Conservation (phyloP, 139 green algal genomes). For the Spirogloea muscicola region DNA sequence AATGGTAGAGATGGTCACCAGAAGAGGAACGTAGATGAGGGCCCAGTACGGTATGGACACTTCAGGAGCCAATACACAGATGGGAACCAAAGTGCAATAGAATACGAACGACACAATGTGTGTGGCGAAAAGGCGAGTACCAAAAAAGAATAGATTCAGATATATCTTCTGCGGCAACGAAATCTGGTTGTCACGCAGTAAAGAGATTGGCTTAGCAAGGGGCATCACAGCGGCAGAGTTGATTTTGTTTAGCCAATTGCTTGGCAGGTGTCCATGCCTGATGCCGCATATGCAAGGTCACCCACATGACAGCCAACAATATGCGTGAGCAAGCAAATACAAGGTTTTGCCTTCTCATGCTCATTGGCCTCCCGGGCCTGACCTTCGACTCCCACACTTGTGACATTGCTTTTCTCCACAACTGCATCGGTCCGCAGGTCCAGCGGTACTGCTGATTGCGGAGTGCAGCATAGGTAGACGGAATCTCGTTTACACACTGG, state of each 20-base stretch:
- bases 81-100: slow-evolving; percentile 68
- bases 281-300: no score
- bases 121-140: slow-evolving; percentile 68
- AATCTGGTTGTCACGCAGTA: no score
- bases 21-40: slow-evolving; percentile 72
- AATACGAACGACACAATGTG: slow-evolving; percentile 77
- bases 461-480: slow-evolving; percentile 83
- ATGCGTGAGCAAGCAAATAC: no score
- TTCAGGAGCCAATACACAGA: slow-evolving; percentile 22
- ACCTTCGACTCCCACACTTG: slow-evolving; percentile 64
- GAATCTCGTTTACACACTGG: slow-evolving; percentile 75
- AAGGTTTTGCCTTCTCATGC: no score
- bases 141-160: slow-evolving; percentile 73
- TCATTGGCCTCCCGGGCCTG: no score
- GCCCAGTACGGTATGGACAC: slow-evolving; percentile 69
- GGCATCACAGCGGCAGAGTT: no score
- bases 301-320: no score
- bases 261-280: no score
- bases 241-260: no score
- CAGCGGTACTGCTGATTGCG: slow-evolving; percentile 96
- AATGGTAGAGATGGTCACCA: slow-evolving; percentile 69
- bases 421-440: slow-evolving; percentile 72
- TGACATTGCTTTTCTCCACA: slow-evolving; percentile 59
- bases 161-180: slow-evolving; percentile 49
- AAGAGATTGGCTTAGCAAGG: no score